Base-by-base conservation (phyloP, 441 rosid genomes). In the Pelargonium myrrhifolium region DNA sequence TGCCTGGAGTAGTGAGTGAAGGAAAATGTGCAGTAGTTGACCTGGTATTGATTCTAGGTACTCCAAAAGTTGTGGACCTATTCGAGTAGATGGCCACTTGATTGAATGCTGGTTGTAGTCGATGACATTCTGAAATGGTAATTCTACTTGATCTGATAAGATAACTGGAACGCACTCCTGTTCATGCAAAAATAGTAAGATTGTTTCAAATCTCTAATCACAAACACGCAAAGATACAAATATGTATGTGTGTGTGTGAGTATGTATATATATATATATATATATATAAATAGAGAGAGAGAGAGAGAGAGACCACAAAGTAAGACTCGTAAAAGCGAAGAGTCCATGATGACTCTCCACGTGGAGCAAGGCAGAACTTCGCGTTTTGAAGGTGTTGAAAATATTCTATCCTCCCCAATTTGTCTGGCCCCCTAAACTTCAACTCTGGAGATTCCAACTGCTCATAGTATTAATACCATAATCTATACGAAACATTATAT, bases 301-400 rank as follows among this genome's bases (percentile, higher is more conserved):
- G 68, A 64, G 68, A 71, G 49, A 72, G 76, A 78, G 75, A 68
- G 66, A 91, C 99, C 96, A 89, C 97, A 85, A 93, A 91, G 76
- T 82, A 93, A 0, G 97, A 87, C 74, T 94, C 97, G 2, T 89
- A 94, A 72, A 94, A 89, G 62, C 99, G 86, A 76, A 92, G 98
- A 1, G 99, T 89, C 99, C 99, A 92, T 9, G 98, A 94, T 76
- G 99, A 94, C 67, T 88, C 92, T 64, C 98, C 99, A 15, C 98
- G 89, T 21, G 99, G 99, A 68, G 96, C 93, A 31, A 92, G 89
- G 79, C 99, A 94, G 80, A 93, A 93, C 81, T 88, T 94, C 58
- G 99, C 91, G 68, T 88, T 82, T 68, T 89, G 83, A 56, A 94
- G 82, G 81, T 94, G 97, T 70, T 94, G 84, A 82, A 94, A 94